phyloP scores from a whole-genome alignment of 345 rosid genomes.

The Noccaea caerulescens region DNA sequence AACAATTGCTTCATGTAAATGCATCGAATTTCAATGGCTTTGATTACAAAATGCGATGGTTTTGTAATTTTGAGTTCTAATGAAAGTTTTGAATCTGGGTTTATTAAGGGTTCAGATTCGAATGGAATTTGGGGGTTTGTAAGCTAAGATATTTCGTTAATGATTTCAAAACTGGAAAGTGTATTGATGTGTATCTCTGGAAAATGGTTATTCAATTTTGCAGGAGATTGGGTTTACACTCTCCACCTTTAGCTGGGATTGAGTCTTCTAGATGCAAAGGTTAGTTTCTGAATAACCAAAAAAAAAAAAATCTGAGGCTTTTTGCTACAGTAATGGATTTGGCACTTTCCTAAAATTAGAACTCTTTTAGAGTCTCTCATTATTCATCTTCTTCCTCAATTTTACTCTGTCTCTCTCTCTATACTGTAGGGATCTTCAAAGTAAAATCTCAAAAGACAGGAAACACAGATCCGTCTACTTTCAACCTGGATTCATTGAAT shows the following conservation, averaged over 20 bases:
- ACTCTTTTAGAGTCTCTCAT: not conserved
- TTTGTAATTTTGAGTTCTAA: not conserved
- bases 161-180: too few relatives aligned
- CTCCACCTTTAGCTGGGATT: slow-evolving; percentile 33
- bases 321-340: slow-evolving; percentile 2
- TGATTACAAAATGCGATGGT: not conserved
- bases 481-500: slow-evolving; percentile 25
- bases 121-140: too few relatives aligned
- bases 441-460: slow-evolving; percentile 43
- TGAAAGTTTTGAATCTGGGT: slow-evolving; percentile 19
- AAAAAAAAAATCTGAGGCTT: not conserved
- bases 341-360: not conserved
- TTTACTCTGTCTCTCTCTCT: slow-evolving; percentile 24
- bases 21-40: not conserved
- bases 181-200: not conserved
- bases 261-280: slow-evolving; percentile 37
- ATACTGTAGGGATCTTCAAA: slow-evolving; percentile 51
- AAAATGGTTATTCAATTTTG: not conserved
- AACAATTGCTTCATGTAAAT: slow-evolving; percentile 9
- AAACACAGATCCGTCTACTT: slow-evolving; percentile 29
- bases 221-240: slow-evolving; percentile 34
- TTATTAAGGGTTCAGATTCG: not conserved
- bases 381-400: slow-evolving; percentile 4
- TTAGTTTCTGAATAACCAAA: not conserved
- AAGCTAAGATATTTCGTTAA: not conserved